Base-by-base conservation (phyloP, 306 rosid genomes). In the Inga oerstediana region DNA sequence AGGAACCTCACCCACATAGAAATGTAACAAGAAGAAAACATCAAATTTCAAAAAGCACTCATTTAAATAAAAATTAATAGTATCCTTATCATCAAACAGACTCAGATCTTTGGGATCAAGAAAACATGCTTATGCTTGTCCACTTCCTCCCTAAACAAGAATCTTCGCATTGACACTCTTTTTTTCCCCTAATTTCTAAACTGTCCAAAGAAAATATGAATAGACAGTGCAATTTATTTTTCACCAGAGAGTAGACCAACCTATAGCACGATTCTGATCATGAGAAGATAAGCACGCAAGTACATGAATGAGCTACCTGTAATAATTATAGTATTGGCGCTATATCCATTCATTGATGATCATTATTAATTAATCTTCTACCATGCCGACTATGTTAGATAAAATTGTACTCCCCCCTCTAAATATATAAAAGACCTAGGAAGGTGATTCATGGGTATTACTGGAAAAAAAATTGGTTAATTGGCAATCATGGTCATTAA, bases 11-110 rank as follows among this genome's bases (percentile, higher is more conserved):
- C 87, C 89, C 72, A 76, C 88, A 30, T 81, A 75, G 88, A 92
- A 88, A 91, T 90, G 64, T 84, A 82, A 91, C 98, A 96, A 92
- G 90, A 58, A 76, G 97, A 91, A 91, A 89, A 92, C 78, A 86
- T 91, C 97, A 93, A 94, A 83, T 80, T 91, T 90, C 85, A 77
- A 93, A 94, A 95, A 88, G 90, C 90, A 85, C 76, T 89, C 86
- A 59, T 73, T 83, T 79, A 81, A 24, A 9, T 82, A 84, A 87
- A 84, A 83, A 84, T 80, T 82, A 83, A 76, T 74, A 76, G 37
- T 74, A 84, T 91, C 86, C 81, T 83, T 88, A 79, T 88, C 88
- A 79, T 54, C 89, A 75, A 91, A 90, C 84, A 81, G 89, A 89
- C 90, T 88, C 85, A 72, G 87, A 90, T 91, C 90, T 89, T 90